These are phyloP conservation scores for Geoglossum glabrum DNA, from an alignment of 495 filamentous ascomycete genomes.

Conservation along the genomic window DNA sequence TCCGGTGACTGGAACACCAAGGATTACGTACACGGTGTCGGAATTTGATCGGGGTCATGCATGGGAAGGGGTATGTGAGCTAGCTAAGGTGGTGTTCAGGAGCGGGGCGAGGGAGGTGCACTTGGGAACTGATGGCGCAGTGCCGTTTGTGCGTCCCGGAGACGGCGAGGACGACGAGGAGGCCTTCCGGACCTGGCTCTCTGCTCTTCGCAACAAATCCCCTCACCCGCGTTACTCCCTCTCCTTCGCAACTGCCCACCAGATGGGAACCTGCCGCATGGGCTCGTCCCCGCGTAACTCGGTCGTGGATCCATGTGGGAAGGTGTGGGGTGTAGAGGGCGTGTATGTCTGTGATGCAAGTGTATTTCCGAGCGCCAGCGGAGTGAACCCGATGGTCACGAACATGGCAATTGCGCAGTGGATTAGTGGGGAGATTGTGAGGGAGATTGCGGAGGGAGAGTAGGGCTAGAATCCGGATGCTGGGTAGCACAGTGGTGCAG, in stretches of 20 bases:
- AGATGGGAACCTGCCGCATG: conserved; percentile 88
- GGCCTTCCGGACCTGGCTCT: conserved; percentile 52
- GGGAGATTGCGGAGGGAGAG: background rate
- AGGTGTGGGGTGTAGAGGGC: conserved; percentile 55
- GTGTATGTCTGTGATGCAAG: conserved; percentile 74
- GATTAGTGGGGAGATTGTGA: conserved; percentile 23
- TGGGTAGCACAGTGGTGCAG: too few relatives aligned
- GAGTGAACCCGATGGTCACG: conserved; percentile 89
- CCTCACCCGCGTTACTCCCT: conserved; percentile 10
- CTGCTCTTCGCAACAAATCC: conserved; percentile 27
- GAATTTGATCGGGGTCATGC: conserved; percentile 47
- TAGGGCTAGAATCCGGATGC: background rate
- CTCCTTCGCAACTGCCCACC: conserved; percentile 49
- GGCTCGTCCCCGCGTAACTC: conserved; percentile 31
- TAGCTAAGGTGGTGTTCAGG: conserved; percentile 58
- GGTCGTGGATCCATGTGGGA: conserved; percentile 56
- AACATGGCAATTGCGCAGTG: conserved; percentile 64
- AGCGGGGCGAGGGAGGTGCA: conserved; percentile 62
- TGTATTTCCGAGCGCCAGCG: conserved; percentile 73
- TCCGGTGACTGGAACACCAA: conserved; percentile 37
- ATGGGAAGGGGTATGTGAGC: conserved; percentile 46
- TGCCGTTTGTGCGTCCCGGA: conserved; percentile 39
- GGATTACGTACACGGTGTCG: conserved; percentile 48
- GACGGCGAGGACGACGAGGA: conserved; percentile 40
- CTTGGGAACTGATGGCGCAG: conserved; percentile 28